phyloP scores from a whole-genome alignment of 2,329 filamentous ascomycete genomes.

The Penicillium sp. region DNA sequence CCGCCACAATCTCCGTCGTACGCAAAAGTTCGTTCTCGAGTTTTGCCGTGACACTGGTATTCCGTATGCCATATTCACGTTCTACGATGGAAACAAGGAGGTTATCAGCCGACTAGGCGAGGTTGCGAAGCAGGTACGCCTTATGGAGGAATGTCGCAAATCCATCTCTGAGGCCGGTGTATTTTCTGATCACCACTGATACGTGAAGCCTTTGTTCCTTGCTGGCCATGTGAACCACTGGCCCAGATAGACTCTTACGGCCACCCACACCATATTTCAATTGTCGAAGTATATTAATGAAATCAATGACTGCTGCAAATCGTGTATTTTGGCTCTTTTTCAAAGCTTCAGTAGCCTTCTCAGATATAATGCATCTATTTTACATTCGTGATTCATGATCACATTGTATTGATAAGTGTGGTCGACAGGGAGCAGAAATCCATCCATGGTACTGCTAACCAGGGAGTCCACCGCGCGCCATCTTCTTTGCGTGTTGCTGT shows the following conservation, averaged over 20 bases:
- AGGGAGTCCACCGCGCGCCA: slow-evolving; percentile 54
- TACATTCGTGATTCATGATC: slow-evolving; percentile 2
- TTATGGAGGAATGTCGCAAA: slow-evolving; percentile 73
- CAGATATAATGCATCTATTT: neutral
- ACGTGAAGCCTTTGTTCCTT: neutral
- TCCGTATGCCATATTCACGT: slow-evolving; percentile 83
- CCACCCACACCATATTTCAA: neutral
- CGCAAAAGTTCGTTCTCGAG: slow-evolving; percentile 74
- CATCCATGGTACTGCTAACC: slow-evolving; percentile 19
- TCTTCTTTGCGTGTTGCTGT: slow-evolving; percentile 65
- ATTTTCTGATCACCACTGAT: slow-evolving; percentile 33
- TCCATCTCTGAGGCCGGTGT: slow-evolving; percentile 34
- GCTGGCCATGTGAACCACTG: slow-evolving; percentile 11
- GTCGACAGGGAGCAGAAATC: neutral
- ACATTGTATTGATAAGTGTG: neutral
- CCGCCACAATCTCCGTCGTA: slow-evolving; percentile 75
- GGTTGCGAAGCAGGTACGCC: slow-evolving; percentile 75
- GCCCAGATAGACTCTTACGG: slow-evolving; percentile 3
- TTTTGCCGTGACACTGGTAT: slow-evolving; percentile 83
- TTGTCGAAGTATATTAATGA: slow-evolving; percentile 12
- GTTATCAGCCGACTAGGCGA: slow-evolving; percentile 77
- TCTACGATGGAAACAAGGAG: slow-evolving; percentile 78
- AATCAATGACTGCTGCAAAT: slow-evolving; percentile 2
- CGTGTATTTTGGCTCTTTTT: too few relatives aligned
- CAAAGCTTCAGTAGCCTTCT: neutral